phyloP scores from a whole-genome alignment of 768 basidiomycete genomes.

The Psilocybe cubensis region DNA sequence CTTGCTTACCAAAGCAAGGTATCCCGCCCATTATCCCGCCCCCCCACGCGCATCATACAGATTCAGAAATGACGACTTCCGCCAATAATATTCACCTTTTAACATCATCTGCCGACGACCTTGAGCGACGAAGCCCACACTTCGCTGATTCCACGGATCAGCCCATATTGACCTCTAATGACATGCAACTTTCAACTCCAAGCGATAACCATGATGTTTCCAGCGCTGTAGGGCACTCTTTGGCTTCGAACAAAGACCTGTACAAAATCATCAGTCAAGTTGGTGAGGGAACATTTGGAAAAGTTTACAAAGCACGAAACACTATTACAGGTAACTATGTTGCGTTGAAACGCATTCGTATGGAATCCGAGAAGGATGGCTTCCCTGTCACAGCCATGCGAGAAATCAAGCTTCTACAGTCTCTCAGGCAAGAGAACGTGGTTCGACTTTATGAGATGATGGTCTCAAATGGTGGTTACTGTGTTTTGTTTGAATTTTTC shows the following conservation, averaged over 20 bases:
- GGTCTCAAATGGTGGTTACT: conserved; percentile 85
- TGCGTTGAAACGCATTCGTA: conserved; percentile 94
- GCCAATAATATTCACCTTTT: not conserved
- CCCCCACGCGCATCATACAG: not conserved
- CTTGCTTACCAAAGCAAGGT: not conserved
- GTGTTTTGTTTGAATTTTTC: not conserved
- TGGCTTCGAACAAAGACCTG: conserved; percentile 49
- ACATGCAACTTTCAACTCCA: conserved; percentile 14
- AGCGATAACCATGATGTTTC: conserved; percentile 16
- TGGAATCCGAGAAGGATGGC: conserved; percentile 97
- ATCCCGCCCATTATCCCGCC: not conserved
- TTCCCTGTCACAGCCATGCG: conserved; percentile 99
- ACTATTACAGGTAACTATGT: conserved; percentile 76
- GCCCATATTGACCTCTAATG: conserved; percentile 12
- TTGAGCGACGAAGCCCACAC: conserved; percentile 16
- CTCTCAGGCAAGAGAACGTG: conserved; percentile 86
- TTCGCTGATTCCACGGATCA: conserved; percentile 2
- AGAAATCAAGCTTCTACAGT: conserved; percentile 97
- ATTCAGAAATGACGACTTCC: not conserved
- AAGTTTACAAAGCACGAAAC: conserved; percentile 95
- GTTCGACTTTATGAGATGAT: conserved; percentile 96
- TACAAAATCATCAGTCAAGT: conserved; percentile 93
- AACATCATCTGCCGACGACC: too few relatives aligned
- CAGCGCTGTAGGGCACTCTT: conserved; percentile 15
- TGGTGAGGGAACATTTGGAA: conserved; percentile 98